Evolutionary conservation across 2,329 filamentous ascomycete species (phyloP).

Genomic region (Aphanocladium album): DNA sequence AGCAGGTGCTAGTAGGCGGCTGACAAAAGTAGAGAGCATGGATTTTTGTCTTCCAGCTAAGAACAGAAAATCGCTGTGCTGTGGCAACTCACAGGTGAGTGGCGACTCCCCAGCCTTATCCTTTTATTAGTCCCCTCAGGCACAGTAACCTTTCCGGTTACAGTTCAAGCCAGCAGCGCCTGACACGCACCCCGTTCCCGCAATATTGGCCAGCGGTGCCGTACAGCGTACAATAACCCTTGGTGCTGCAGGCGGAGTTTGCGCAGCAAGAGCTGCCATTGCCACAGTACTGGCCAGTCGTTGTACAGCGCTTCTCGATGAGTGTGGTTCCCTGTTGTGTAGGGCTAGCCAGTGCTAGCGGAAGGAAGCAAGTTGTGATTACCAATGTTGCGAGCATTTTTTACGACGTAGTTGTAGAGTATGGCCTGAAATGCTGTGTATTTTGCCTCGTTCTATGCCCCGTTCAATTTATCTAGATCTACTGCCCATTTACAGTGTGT

Average conservation of each 20-base stretch:
- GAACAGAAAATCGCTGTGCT: too few relatives aligned
- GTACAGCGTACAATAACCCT: background rate
- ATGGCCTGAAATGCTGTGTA: too few relatives aligned
- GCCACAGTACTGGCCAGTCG: background rate
- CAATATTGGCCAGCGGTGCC: background rate
- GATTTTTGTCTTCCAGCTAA: too few relatives aligned
- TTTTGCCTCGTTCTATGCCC: too few relatives aligned
- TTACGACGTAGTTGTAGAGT: background rate
- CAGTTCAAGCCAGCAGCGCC: background rate
- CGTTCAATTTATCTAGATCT: too few relatives aligned
- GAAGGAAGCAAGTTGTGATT: background rate
- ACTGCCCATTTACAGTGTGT: too few relatives aligned
- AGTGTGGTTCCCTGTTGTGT: background rate
- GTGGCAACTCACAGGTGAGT: too few relatives aligned
- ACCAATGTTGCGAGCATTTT: background rate
- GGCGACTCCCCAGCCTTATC: background rate
- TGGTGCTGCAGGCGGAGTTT: background rate
- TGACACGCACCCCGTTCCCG: background rate
- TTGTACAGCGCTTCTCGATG: background rate
- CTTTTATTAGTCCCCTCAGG: background rate
- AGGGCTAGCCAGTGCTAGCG: background rate
- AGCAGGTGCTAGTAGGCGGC: too few relatives aligned
- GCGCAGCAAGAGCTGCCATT: background rate
- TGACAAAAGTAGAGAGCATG: too few relatives aligned
- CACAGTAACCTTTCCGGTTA: background rate